Conservation (phyloP, 192 early-diverging fungal genomes). For the Coemansia sp. region DNA sequence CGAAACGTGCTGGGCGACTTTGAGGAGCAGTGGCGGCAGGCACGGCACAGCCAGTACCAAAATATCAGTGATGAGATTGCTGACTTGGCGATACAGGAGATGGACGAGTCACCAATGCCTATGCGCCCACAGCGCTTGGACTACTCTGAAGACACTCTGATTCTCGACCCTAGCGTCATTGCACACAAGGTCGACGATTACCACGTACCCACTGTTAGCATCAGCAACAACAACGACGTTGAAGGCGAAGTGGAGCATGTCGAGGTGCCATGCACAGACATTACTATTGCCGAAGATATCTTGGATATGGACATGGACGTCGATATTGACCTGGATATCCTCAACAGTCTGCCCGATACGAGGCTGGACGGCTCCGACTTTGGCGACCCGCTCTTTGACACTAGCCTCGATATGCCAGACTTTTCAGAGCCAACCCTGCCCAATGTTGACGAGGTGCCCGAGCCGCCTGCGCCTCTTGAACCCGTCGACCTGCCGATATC, state of each 20-base stretch:
- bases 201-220: slow-evolving; percentile 3
- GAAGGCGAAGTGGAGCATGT: slow-evolving; percentile 8
- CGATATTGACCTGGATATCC: slow-evolving; percentile 38
- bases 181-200: neutral
- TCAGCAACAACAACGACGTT: neutral
- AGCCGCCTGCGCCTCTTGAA: slow-evolving; percentile 10
- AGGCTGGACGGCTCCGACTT: slow-evolving; percentile 12
- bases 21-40: slow-evolving; percentile 49
- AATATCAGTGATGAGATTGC: slow-evolving; percentile 44
- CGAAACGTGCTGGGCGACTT: slow-evolving; percentile 46
- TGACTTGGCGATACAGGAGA: slow-evolving; percentile 37
- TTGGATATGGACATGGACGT: slow-evolving; percentile 48
- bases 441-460: neutral
- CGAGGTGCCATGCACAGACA: slow-evolving; percentile 16
- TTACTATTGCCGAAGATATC: slow-evolving; percentile 43
- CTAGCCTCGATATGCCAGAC: slow-evolving; percentile 6
- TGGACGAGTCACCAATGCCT: slow-evolving; percentile 39
- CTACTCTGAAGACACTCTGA: slow-evolving; percentile 15
- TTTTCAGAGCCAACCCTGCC: slow-evolving; percentile 3
- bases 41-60: slow-evolving; percentile 23
- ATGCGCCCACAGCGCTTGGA: slow-evolving; percentile 22
- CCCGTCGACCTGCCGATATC: slow-evolving; percentile 38
- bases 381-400: slow-evolving; percentile 5
- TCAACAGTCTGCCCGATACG: slow-evolving; percentile 6
- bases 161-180: neutral